Percentiles rank a stretch among this genome's conserved stretches.
Evolutionary conservation across 441 rosid genomes (phyloP).

Genomic region (Syzygium syzygioides): DNA sequence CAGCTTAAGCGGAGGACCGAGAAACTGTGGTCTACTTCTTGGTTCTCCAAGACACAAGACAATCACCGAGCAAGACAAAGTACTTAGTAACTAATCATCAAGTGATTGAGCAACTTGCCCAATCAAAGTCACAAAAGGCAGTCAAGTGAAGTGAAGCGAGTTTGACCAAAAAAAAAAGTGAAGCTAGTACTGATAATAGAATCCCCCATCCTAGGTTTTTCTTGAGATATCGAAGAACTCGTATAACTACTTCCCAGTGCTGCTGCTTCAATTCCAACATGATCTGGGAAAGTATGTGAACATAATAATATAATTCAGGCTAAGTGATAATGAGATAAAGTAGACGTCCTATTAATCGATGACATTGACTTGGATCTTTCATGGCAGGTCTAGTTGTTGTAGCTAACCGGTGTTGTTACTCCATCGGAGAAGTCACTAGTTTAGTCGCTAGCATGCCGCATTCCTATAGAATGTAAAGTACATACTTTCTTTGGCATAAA

Average conservation of each 20-base stretch:
- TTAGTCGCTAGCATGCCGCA: neutral
- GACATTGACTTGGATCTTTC: neutral
- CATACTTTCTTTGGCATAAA: neutral
- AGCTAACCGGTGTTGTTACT: neutral
- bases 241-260: neutral
- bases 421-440: fast-evolving
- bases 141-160: neutral
- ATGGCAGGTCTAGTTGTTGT: neutral
- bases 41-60: neutral
- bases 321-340: neutral
- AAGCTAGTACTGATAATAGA: neutral
- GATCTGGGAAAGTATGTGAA: neutral
- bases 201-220: neutral
- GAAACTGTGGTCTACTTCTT: neutral
- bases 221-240: neutral
- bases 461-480: neutral
- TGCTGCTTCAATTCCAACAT: neutral
- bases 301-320: neutral
- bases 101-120: neutral
- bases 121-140: neutral
- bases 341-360: neutral
- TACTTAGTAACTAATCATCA: fast-evolving
- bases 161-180: too few relatives aligned
- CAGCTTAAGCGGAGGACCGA: neutral
- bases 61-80: neutral